Evolutionary conservation across 2,329 filamentous ascomycete species (phyloP), one percentile per base, ranked within the genome.

Genomic region (Clarireedia hainanense): DNA sequence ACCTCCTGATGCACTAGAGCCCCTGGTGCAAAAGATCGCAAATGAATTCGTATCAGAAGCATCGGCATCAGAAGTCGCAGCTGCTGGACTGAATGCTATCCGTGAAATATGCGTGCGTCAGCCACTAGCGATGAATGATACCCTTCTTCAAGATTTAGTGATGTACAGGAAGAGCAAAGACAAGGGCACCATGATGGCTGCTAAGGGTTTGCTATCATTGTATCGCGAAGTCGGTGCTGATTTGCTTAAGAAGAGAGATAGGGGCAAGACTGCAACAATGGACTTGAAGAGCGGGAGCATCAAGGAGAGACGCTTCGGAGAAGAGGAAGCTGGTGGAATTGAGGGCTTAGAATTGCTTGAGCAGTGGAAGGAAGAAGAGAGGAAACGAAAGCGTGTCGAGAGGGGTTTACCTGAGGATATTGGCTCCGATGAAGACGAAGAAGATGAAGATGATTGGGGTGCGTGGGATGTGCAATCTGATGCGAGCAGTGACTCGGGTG

Each of bases 141-240:
- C 91, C 0, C 74, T 99, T n/a, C 75, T 99, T 30, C 92, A 99
- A 70, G 94, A 99, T 76, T 74, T 99, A 52, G 91, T 97, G 9
- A 88, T 94, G 76, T 97, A 99, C 73, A 83, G 89, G 58, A 96
- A 95, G 76, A 95, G 89, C 69, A 99, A 99, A 70, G 94, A 99
- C 69, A 99, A 97, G 76, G 91, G 92, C 58, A 89, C 94, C n/a
- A 91, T 95, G 81, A 97, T 99, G 94, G 94, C 94, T 6, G 91
- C 92, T 14, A 92, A 94, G 70, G 92, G 94, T 61, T 76, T 99
- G 6, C 76, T 99, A 43, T 90, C 89, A 24, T 77, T 99, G 5
- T 99, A 95, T 75, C 80, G 94, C 63, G 91, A 97, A 68, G 88
- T 96, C 14, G 91, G 87, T 37, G 89, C 94, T 0, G 89, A 95